These are phyloP conservation scores for Scheffersomyces cryptocercus DNA, from an alignment of 1,139 yeast genomes.

Conservation along the genomic window DNA sequence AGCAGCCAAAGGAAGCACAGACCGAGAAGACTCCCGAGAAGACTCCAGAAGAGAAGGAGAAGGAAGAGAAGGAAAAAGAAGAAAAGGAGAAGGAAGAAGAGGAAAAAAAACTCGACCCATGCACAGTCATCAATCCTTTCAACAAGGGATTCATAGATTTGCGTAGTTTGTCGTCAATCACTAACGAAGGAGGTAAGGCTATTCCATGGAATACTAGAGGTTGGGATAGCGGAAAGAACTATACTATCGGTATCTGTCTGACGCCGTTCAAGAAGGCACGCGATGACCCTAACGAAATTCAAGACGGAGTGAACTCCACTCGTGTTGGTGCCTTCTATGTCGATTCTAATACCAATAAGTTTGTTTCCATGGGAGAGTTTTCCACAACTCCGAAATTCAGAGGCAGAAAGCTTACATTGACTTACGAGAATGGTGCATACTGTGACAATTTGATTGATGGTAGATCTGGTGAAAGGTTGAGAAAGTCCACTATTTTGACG, in stretches of 20 bases:
- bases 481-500: constrained; percentile 66
- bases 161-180: constrained; percentile 47
- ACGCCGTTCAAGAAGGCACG: constrained; percentile 51
- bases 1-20: not conserved
- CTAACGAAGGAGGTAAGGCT: constrained; percentile 40
- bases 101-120: constrained; percentile 37
- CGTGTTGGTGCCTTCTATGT: constrained; percentile 69
- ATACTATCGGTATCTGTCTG: constrained; percentile 79
- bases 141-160: constrained; percentile 59
- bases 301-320: constrained; percentile 42
- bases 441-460: constrained; percentile 46
- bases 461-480: constrained; percentile 41
- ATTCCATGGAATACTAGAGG: constrained; percentile 71
- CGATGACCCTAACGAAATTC: constrained; percentile 29
- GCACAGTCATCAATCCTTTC: constrained; percentile 55
- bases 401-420: constrained; percentile 70
- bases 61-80: constrained; percentile 2
- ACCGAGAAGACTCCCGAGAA: not conserved
- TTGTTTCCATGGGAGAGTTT: constrained; percentile 67
- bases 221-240: constrained; percentile 69
- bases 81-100: constrained; percentile 13
- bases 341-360: constrained; percentile 49
- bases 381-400: constrained; percentile 62
- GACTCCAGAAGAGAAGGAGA: not conserved
- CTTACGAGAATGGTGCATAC: constrained; percentile 70